A percentile compares a stretch with the other conserved stretches of the same genome.
Evolutionary conservation across 2,329 filamentous ascomycete species (phyloP).

Genomic region (Nemania sp.): DNA sequence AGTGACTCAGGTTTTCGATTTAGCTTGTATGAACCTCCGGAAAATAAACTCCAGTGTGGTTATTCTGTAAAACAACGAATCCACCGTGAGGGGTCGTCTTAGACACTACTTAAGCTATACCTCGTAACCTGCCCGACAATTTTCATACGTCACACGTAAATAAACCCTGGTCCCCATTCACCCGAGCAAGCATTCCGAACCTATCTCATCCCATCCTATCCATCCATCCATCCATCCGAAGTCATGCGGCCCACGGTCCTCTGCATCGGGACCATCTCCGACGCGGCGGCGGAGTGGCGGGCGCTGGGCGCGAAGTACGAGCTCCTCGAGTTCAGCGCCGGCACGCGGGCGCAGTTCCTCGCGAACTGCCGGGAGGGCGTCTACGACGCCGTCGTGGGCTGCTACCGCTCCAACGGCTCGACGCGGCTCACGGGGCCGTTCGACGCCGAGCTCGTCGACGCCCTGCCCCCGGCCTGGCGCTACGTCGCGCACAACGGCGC

Average conservation of each 20-base stretch:
- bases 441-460: conserved; percentile 50
- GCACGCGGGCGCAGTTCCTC: conserved; percentile 36
- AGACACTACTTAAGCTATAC: no score
- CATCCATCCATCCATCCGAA: not conserved
- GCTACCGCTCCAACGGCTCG: conserved; percentile 37
- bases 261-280: conserved; percentile 33
- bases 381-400: conserved; percentile 36
- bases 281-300: conserved; percentile 33
- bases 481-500: conserved; percentile 61
- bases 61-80: no score
- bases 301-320: conserved; percentile 36
- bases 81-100: no score
- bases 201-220: no score
- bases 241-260: conserved; percentile 35
- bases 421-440: conserved; percentile 43
- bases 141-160: no score
- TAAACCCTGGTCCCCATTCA: not conserved
- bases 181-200: not conserved
- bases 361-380: conserved; percentile 32
- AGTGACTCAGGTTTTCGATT: no score
- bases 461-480: conserved; percentile 50
- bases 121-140: no score
- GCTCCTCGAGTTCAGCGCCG: conserved; percentile 33
- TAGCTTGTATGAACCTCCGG: no score
- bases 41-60: no score